These are phyloP conservation scores for Avena atlantica DNA, from an alignment of 176 grass and related monocot species.

Conservation along the genomic window DNA sequence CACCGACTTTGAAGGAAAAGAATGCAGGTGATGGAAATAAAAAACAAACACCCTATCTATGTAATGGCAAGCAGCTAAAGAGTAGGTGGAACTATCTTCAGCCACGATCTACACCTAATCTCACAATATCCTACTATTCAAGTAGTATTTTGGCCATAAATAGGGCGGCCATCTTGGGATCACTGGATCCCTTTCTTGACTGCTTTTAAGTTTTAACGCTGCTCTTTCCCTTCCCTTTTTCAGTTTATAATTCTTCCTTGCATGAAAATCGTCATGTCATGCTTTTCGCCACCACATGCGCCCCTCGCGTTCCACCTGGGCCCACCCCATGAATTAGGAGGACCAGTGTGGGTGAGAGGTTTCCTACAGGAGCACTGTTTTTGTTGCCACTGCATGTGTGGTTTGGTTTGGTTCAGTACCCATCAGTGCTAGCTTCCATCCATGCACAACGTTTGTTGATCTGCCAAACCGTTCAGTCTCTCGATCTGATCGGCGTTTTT, in stretches of 20 bases:
- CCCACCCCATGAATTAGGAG: constrained; percentile 38
- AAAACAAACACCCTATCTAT: too few relatives aligned
- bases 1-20: too few relatives aligned
- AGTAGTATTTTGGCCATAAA: too few relatives aligned
- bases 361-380: constrained; percentile 58
- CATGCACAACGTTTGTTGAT: constrained; percentile 40
- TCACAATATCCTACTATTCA: too few relatives aligned
- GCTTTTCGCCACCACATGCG: constrained; percentile 71
- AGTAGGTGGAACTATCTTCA: too few relatives aligned
- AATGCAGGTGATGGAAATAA: too few relatives aligned
- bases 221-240: too few relatives aligned
- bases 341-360: constrained; percentile 55
- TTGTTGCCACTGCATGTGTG: constrained; percentile 57
- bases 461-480: background rate
- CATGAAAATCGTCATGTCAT: constrained; percentile 63
- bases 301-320: constrained; percentile 22
- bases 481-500: background rate
- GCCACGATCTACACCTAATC: too few relatives aligned
- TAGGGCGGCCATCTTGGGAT: constrained; percentile 37
- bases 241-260: constrained; percentile 29
- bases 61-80: too few relatives aligned
- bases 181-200: constrained; percentile 64
- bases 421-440: background rate
- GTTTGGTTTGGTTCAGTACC: background rate
- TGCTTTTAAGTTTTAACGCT: constrained; percentile 46